Conservation (phyloP, 1,139 yeast genomes). For the Suhomyces panamericanus region DNA sequence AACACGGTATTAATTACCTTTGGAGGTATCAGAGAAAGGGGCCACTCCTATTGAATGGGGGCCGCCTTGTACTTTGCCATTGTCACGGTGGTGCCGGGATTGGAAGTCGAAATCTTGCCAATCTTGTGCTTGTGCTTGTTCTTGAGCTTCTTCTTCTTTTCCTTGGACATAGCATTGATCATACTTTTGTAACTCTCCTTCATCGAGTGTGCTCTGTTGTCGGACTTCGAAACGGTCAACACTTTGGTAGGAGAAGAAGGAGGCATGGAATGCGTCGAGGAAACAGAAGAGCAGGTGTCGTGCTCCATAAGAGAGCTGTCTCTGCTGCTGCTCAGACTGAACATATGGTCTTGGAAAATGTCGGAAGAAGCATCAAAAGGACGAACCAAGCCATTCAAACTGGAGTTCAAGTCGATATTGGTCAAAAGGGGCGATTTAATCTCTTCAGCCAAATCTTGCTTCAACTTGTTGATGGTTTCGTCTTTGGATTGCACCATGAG, state of each 20-base stretch:
- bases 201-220: background rate
- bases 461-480: slow-evolving; percentile 9
- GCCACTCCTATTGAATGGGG: background rate
- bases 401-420: slow-evolving; percentile 9
- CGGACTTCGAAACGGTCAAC: slow-evolving; percentile 15
- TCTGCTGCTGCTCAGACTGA: slow-evolving; percentile 11
- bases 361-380: slow-evolving; percentile 12
- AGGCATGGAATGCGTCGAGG: slow-evolving; percentile 1
- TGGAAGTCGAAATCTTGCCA: slow-evolving; percentile 3
- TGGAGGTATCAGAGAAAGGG: background rate
- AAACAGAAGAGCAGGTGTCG: slow-evolving; percentile 8
- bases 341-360: slow-evolving; percentile 13
- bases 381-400: slow-evolving; percentile 1
- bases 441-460: slow-evolving; percentile 11
- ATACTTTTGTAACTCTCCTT: slow-evolving; percentile 18
- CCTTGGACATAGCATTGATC: slow-evolving; percentile 18
- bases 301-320: slow-evolving; percentile 9
- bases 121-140: slow-evolving; percentile 2
- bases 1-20: background rate
- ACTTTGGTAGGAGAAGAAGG: slow-evolving; percentile 6
- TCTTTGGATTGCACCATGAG: slow-evolving; percentile 10
- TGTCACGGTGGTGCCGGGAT: slow-evolving; percentile 1
- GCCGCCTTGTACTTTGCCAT: slow-evolving; percentile 2
- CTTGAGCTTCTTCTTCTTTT: slow-evolving; percentile 18
- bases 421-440: slow-evolving; percentile 11